Conservation (phyloP, 2,329 filamentous ascomycete genomes). For the Xylariaceae sp. region DNA sequence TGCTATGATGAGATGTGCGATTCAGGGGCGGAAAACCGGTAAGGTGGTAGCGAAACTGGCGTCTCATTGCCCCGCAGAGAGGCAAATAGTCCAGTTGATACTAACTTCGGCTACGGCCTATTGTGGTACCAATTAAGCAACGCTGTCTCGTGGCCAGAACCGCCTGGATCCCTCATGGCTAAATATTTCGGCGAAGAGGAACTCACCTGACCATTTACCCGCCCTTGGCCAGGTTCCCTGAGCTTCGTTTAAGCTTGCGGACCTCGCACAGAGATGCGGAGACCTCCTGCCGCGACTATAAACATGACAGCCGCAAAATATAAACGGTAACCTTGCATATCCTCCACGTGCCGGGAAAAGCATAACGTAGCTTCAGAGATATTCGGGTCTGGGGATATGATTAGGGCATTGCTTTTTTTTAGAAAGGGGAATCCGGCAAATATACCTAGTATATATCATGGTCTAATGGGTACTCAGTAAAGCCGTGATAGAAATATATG, state of each 20-base stretch:
- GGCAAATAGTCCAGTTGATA: neutral
- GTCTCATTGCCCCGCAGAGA: neutral
- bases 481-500: constrained; percentile 11
- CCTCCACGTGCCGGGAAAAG: constrained; percentile 23
- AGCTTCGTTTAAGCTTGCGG: constrained; percentile 26
- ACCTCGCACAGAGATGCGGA: constrained; percentile 35
- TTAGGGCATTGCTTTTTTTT: constrained; percentile 12
- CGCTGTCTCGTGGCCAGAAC: constrained; percentile 26
- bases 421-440: constrained; percentile 26
- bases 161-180: constrained; percentile 28
- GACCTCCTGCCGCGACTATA: constrained; percentile 32
- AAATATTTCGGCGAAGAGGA: constrained; percentile 37
- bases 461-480: constrained; percentile 3
- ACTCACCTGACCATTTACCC: constrained; percentile 38
- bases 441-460: constrained; percentile 26
- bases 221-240: constrained; percentile 32
- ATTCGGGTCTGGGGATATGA: constrained; percentile 3
- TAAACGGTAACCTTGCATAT: constrained; percentile 17
- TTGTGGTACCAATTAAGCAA: constrained; percentile 5
- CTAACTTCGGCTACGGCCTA: constrained; percentile 7
- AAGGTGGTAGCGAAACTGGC: constrained; percentile 21
- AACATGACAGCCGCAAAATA: constrained; percentile 27
- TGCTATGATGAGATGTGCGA: neutral
- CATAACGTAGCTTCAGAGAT: constrained; percentile 12
- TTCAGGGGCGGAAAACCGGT: constrained; percentile 8